Evolutionary conservation across 768 basidiomycete genomes (phyloP).

Genomic region (Serendipita sp.): DNA sequence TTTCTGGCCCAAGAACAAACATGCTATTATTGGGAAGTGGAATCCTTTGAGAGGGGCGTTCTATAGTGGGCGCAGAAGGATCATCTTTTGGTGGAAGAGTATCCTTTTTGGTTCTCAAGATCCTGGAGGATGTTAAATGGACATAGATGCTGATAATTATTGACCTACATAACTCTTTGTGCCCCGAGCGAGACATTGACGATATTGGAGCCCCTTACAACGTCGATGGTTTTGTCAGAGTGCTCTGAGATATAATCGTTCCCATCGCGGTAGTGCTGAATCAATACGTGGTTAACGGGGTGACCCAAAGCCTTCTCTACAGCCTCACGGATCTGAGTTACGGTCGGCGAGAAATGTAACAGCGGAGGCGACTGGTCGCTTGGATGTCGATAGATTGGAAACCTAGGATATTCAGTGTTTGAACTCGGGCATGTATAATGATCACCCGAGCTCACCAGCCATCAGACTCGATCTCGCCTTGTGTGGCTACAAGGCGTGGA

Average conservation of each 20-base stretch:
- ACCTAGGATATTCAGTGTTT: constrained; percentile 23
- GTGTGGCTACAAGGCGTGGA: constrained; percentile 45
- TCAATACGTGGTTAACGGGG: constrained; percentile 69
- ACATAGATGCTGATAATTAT: constrained; percentile 15
- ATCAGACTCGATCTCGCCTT: constrained; percentile 37
- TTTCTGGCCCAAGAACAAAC: constrained; percentile 61
- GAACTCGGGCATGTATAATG: neutral
- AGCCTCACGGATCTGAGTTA: constrained; percentile 43
- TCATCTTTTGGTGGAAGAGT: constrained; percentile 10
- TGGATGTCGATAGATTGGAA: constrained; percentile 70
- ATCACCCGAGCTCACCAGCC: constrained; percentile 27
- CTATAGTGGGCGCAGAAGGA: neutral
- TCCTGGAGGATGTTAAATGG: constrained; percentile 29
- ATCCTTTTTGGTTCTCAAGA: constrained; percentile 50
- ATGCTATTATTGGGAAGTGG: constrained; percentile 68
- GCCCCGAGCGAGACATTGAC: constrained; percentile 74
- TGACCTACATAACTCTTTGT: constrained; percentile 22
- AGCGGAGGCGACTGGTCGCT: constrained; percentile 62
- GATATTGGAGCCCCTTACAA: constrained; percentile 54
- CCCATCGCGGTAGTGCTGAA: constrained; percentile 65
- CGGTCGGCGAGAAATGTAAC: constrained; percentile 49
- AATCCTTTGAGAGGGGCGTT: constrained; percentile 35
- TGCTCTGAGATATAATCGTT: constrained; percentile 76
- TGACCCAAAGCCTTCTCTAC: constrained; percentile 45
- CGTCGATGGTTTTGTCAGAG: constrained; percentile 75